Conservation (phyloP, 768 basidiomycete species). For the Lentinula detonsa region DNA sequence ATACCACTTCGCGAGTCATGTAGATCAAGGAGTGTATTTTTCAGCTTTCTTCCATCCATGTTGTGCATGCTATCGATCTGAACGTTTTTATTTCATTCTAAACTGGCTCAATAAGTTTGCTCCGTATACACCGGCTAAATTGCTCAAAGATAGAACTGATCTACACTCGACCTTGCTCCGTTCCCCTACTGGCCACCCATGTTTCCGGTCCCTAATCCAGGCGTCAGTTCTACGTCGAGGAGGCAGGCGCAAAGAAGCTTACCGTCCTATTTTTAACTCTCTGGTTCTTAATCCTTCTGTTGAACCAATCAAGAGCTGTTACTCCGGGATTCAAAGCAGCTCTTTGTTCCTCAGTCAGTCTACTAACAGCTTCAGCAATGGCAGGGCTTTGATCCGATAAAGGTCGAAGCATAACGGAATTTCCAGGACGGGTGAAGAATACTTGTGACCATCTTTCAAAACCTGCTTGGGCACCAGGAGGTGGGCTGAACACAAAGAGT, state of each 20-base stretch:
- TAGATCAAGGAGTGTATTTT: neutral
- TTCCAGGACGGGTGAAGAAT: conserved; percentile 53
- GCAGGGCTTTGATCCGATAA: conserved; percentile 36
- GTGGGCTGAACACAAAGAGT: conserved; percentile 22
- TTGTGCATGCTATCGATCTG: neutral
- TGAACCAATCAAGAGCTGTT: conserved; percentile 16
- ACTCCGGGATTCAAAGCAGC: conserved; percentile 14
- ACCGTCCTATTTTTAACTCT: conserved; percentile 15
- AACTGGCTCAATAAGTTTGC: neutral
- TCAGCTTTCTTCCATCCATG: neutral
- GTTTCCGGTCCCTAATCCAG: conserved; percentile 7
- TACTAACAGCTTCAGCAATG: conserved; percentile 36
- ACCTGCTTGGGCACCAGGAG: conserved; percentile 44
- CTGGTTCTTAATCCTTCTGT: conserved; percentile 16
- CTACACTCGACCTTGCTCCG: conserved; percentile 9
- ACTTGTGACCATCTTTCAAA: conserved; percentile 54
- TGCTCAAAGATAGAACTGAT: neutral
- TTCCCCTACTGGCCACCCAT: conserved; percentile 16
- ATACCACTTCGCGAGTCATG: neutral
- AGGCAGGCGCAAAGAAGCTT: neutral
- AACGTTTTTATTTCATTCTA: neutral
- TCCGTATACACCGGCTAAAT: neutral
- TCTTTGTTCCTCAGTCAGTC: conserved; percentile 12
- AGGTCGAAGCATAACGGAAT: conserved; percentile 38
- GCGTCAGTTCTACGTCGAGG: neutral